phyloP scores from a whole-genome alignment of 306 rosid species.

The Sicyos edulis region DNA sequence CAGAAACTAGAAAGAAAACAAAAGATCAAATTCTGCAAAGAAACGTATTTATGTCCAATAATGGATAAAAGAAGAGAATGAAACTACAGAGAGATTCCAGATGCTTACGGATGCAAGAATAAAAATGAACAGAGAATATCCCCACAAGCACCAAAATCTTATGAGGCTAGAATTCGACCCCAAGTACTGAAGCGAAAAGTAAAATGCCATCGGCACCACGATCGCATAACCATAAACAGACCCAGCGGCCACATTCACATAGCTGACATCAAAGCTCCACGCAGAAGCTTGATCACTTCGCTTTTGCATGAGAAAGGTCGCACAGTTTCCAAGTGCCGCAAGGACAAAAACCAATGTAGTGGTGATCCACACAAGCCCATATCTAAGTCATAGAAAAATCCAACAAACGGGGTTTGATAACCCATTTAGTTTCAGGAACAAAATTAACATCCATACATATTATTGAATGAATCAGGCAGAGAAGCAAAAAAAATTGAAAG shows the following conservation, averaged over 20 bases:
- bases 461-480: background rate
- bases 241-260: slow-evolving; percentile 68
- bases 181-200: slow-evolving; percentile 73
- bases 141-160: slow-evolving; percentile 97
- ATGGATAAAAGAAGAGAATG: background rate
- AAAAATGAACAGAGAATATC: slow-evolving; percentile 89
- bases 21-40: background rate
- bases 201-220: slow-evolving; percentile 79
- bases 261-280: slow-evolving; percentile 86
- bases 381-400: slow-evolving; percentile 24
- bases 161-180: slow-evolving; percentile 72
- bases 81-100: slow-evolving; percentile 21
- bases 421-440: slow-evolving; percentile 2
- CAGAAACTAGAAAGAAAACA: slow-evolving; percentile 51
- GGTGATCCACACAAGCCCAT: slow-evolving; percentile 90
- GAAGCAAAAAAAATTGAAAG: background rate
- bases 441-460: background rate
- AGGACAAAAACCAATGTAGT: slow-evolving; percentile 85
- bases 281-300: slow-evolving; percentile 37
- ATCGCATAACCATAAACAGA: slow-evolving; percentile 75
- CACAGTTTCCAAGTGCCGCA: slow-evolving; percentile 87
- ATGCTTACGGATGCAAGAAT: slow-evolving; percentile 71
- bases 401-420: slow-evolving; percentile 15
- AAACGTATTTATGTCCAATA: background rate
- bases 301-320: slow-evolving; percentile 78